Percentiles rank a stretch among this genome's conserved stretches.
phyloP scores from a whole-genome alignment of 2,329 filamentous ascomycete genomes.

The Aspergillus sp. region DNA sequence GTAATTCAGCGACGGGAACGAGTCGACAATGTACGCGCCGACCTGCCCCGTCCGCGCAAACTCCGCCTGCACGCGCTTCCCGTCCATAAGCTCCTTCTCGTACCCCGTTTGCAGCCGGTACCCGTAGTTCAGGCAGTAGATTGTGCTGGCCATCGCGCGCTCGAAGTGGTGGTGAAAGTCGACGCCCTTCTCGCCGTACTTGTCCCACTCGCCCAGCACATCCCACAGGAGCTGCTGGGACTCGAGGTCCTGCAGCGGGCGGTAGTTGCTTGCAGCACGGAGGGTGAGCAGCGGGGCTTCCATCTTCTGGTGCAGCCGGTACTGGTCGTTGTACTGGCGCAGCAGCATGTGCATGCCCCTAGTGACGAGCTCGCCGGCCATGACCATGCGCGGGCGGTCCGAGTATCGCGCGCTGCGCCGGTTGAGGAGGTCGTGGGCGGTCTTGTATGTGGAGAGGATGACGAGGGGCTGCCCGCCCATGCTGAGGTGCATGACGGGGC shows the following conservation, averaged over 20 bases:
- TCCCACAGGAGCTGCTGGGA: conserved; percentile 1
- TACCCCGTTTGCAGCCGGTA: neutral
- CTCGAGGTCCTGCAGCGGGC: neutral
- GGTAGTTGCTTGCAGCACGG: neutral
- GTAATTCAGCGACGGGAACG: neutral
- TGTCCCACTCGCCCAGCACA: neutral
- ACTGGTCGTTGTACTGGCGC: neutral
- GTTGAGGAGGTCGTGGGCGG: neutral
- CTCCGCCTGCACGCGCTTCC: neutral
- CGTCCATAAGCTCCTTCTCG: neutral
- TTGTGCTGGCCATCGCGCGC: neutral
- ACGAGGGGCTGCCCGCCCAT: neutral
- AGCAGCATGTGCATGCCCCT: neutral
- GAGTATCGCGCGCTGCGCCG: neutral
- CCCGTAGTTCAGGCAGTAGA: neutral
- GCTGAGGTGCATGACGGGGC: neutral
- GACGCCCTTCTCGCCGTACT: neutral
- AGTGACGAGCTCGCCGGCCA: neutral
- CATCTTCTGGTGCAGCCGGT: neutral
- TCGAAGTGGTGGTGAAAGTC: neutral
- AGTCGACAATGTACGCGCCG: neutral
- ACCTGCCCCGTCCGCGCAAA: neutral
- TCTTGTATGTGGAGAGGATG: neutral
- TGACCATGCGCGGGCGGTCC: neutral
- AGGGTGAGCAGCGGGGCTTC: neutral